phyloP scores from a whole-genome alignment of 805 yeast genomes.

The Ogataea degrootiae region DNA sequence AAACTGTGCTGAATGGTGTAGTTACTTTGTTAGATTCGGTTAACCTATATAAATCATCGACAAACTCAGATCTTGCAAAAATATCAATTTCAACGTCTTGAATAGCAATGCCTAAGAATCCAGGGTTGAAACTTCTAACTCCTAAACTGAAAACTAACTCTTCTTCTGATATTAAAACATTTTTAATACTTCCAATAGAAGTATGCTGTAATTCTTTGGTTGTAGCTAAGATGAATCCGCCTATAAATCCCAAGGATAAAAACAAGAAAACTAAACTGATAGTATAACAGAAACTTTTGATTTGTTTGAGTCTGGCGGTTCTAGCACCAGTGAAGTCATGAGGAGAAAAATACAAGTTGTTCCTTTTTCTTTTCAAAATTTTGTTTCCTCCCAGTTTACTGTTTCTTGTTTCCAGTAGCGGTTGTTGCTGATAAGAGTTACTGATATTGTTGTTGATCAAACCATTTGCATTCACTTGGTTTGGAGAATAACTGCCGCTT shows the following conservation, averaged over 20 bases:
- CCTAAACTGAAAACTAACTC: constrained; percentile 77
- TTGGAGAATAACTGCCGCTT: constrained; percentile 4
- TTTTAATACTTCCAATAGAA: constrained; percentile 54
- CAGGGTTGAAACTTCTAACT: constrained; percentile 83
- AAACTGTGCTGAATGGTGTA: constrained; percentile 43
- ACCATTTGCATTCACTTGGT: constrained; percentile 1
- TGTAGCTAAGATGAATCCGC: constrained; percentile 83
- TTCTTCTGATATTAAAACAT: constrained; percentile 75
- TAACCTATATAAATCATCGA: constrained; percentile 16
- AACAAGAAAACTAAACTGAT: constrained; percentile 42
- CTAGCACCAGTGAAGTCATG: constrained; percentile 33
- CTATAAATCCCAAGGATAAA: constrained; percentile 67
- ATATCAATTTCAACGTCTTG: constrained; percentile 71
- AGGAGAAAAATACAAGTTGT: constrained; percentile 30
- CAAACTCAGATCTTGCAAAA: constrained; percentile 67
- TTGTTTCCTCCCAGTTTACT: constrained; percentile 8
- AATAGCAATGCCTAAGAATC: constrained; percentile 64
- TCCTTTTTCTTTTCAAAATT: constrained; percentile 17
- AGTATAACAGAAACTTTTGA: constrained; percentile 37
- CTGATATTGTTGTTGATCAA: not conserved
- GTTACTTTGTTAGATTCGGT: not conserved
- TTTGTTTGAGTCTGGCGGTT: constrained; percentile 25
- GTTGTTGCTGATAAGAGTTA: constrained; percentile 5
- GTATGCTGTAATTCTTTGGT: constrained; percentile 76
- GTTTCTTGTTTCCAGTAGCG: constrained; percentile 11